A percentile compares a stretch with the other conserved stretches of the same genome.
phyloP scores from a whole-genome alignment of 768 basidiomycete species.

The Calocybe gangraenosa region DNA sequence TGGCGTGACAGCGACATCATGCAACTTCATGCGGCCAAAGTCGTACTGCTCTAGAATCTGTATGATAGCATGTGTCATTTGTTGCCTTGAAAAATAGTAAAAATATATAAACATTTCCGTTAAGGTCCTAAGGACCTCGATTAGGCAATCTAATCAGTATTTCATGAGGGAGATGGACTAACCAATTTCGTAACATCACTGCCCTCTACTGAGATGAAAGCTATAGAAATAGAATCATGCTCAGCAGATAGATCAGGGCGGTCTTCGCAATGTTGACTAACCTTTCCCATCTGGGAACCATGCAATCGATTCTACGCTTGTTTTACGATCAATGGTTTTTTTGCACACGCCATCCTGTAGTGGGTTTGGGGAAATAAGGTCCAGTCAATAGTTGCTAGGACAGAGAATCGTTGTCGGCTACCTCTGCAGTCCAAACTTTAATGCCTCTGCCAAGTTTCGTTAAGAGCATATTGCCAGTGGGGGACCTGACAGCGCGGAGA shows the following conservation, averaged over 20 bases:
- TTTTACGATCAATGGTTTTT: constrained; percentile 56
- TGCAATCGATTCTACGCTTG: constrained; percentile 55
- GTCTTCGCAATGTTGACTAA: constrained; percentile 18
- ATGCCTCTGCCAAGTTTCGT: constrained; percentile 63
- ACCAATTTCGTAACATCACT: constrained; percentile 59
- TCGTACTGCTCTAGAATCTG: constrained; percentile 54
- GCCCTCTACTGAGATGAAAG: constrained; percentile 70
- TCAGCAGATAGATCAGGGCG: not conserved
- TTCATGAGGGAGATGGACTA: constrained; percentile 15
- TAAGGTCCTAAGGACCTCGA: constrained; percentile 41
- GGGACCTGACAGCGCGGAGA: constrained; percentile 43
- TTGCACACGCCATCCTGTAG: constrained; percentile 63
- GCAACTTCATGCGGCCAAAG: constrained; percentile 59
- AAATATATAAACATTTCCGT: constrained; percentile 42
- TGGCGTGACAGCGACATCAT: constrained; percentile 68
- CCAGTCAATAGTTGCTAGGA: constrained; percentile 7
- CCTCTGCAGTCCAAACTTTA: constrained; percentile 71
- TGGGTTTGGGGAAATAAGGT: not conserved
- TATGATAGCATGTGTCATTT: not conserved
- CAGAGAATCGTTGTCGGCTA: constrained; percentile 20
- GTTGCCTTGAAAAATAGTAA: not conserved
- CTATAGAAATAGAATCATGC: constrained; percentile 29
- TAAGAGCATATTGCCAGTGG: constrained; percentile 54
- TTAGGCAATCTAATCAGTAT: constrained; percentile 9
- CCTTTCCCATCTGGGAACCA: constrained; percentile 68